Evolutionary conservation across 176 grass and related monocot genomes (phyloP), one percentile per base, ranked within the genome.

Genomic region (Tillandsia fasciculata): DNA sequence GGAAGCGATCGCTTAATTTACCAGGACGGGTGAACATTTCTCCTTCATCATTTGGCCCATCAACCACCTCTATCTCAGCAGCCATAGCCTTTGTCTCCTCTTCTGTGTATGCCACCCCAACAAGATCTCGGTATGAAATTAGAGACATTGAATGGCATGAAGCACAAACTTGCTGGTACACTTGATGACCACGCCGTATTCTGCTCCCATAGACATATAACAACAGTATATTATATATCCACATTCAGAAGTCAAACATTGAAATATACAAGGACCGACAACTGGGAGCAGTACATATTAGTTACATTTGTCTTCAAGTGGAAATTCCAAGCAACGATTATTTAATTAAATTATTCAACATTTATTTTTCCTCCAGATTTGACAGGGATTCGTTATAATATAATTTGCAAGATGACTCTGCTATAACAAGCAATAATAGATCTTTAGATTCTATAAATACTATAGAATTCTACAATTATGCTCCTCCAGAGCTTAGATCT

Each of bases 1-100:
- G 94, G 64, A 99, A 90, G 50, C 94, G 89, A 53, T 99, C 94
- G 52, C 94, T 99, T 71, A 99, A 74, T 54, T 99, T 99, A 64
- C 89, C 85, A 70, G 85, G 82, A 66, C 85, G 85, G 26, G 85
- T 85, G 64, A 91, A 91, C 89, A 91, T 91, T 75, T 99, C 94
- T 56, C 87, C 94, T 77, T 99, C 94, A 64, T 99, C 90, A 69
- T 28, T 70, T 27, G 10, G 66, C 12, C 73, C 29, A 6, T 79
- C 64, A 42, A 75, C 53, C 27, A 90, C 76, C 12, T 81, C 57
- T 72, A 87, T 83, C 66, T 90, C 80, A 52, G 74, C 66, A 74
- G 70, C 50, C 69, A 13, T 26, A 23, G 72, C 29, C 28, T 23
- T 67, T 50, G 3, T 74, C 13, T 14, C 28, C 2, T 9, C 26